A percentile compares a stretch with the other conserved stretches of the same genome.
phyloP scores from a whole-genome alignment of 306 rosid genomes.

The Prunus salicina region DNA sequence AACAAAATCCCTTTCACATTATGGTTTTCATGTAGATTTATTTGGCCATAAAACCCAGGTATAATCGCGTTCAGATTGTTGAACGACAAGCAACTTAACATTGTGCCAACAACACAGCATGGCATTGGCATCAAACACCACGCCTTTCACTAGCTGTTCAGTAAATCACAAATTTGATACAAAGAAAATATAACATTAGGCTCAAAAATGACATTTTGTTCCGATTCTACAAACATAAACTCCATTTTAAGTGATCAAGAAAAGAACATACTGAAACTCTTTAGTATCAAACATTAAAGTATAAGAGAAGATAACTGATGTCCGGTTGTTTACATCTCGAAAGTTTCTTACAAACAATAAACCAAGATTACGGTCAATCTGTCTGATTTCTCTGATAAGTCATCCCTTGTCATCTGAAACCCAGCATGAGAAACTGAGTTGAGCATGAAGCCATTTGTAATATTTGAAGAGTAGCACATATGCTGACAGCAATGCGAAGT shows the following conservation, averaged over 20 bases:
- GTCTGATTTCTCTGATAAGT: not conserved
- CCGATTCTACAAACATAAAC: not conserved
- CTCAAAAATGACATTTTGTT: not conserved
- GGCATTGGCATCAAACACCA: not conserved
- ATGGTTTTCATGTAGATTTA: no score
- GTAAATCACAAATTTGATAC: not conserved
- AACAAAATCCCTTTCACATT: not conserved
- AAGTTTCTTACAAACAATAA: not conserved
- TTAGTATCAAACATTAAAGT: not conserved
- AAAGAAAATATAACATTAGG: not conserved
- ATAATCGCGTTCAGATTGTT: no score
- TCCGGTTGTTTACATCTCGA: not conserved
- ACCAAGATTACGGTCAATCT: not conserved
- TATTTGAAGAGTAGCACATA: slow-evolving; percentile 13
- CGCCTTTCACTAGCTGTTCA: not conserved
- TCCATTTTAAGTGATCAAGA: not conserved
- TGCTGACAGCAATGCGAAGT: slow-evolving; percentile 1
- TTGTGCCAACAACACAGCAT: not conserved
- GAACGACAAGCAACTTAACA: not conserved
- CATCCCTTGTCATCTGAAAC: slow-evolving; percentile 18
- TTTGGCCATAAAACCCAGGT: no score
- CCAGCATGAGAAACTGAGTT: slow-evolving; percentile 20
- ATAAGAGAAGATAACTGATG: not conserved
- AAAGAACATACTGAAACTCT: not conserved
- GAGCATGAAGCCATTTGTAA: slow-evolving; percentile 17